These are phyloP conservation scores for Daldinia sp. DNA, from an alignment of 2,329 filamentous ascomycete species.

Conservation along the genomic window DNA sequence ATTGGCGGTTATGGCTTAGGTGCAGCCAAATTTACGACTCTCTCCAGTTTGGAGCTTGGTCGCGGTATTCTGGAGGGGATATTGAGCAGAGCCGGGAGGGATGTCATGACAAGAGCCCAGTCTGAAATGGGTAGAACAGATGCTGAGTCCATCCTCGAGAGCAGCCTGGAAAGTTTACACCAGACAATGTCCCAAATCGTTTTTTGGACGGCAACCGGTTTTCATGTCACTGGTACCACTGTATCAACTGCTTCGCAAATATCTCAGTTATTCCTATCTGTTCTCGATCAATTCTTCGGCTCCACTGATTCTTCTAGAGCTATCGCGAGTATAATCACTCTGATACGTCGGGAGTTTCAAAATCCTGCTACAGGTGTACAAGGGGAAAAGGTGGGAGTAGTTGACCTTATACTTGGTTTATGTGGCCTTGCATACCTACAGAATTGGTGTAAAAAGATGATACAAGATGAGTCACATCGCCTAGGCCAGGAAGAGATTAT, in stretches of 20 bases:
- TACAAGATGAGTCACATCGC: conserved; percentile 58
- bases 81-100: conserved; percentile 60
- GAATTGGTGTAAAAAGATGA: conserved; percentile 60
- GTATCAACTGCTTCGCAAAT: conserved; percentile 63
- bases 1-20: conserved; percentile 61
- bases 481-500: conserved; percentile 64
- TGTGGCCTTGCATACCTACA: conserved; percentile 70
- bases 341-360: conserved; percentile 70
- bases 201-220: conserved; percentile 69
- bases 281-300: conserved; percentile 70
- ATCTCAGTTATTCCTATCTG: conserved; percentile 65
- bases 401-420: conserved; percentile 68
- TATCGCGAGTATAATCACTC: conserved; percentile 70
- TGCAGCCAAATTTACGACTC: conserved; percentile 63
- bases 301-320: conserved; percentile 74
- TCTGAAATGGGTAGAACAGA: conserved; percentile 60
- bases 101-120: conserved; percentile 55
- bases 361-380: conserved; percentile 67
- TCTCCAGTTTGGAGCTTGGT: conserved; percentile 66
- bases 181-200: conserved; percentile 65
- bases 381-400: conserved; percentile 67
- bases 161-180: conserved; percentile 64
- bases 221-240: conserved; percentile 64
- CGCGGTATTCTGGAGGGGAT: conserved; percentile 63
- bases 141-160: conserved; percentile 64